Base-by-base conservation (phyloP, 805 yeast species). In the Teunomyces panamensis region DNA sequence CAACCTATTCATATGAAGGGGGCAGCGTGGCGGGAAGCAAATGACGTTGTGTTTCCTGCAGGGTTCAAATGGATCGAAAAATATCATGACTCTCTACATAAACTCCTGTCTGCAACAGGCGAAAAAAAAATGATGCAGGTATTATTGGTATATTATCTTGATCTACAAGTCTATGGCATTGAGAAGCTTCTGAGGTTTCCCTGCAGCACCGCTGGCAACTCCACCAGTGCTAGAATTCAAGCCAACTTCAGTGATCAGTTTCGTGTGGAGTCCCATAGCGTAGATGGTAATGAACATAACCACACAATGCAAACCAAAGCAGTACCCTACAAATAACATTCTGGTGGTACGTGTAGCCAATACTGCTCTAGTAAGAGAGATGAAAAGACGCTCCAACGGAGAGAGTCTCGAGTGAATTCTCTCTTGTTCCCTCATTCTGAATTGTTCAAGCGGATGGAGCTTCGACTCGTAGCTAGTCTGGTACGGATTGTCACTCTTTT, bases 381-480 rank as follows among this genome's bases (percentile, higher is more conserved):
- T 80, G 53, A 85, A 86, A n/a, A 87, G 66, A 49, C 95, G 75
- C 56, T 94, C 97, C 48, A 87, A 61, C 1, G 94, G 87, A 1
- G 91, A 83, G 63, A 90, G 73, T 42, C 80, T 78, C 6, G 90
- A 81, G 44, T 78, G 77, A 42, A 87, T 84, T 54, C 96, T 74
- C 57, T 85, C 89, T 30, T 86, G 80, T 60, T 89, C 97, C 52
- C 82, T 72, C 39, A 83, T 78, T 57, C 95, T 79, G 66, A 92
- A 88, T 57, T 82, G 86, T 55, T 87, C 92, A 50, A 90, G 81
- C 29, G 96, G 95, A 56, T 89, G 90, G 41, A 89, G 69, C 43
- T 84, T 84, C 44, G 85, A 83, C 56, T 89, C 96, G 68, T 87
- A 90, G 43, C 67, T 77, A 28, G 77, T 71, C 41, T 79, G 80